A percentile compares a stretch with the other conserved stretches of the same genome.
Evolutionary conservation across 768 basidiomycete species (phyloP).

Genomic region (Pleurotus eryngii): DNA sequence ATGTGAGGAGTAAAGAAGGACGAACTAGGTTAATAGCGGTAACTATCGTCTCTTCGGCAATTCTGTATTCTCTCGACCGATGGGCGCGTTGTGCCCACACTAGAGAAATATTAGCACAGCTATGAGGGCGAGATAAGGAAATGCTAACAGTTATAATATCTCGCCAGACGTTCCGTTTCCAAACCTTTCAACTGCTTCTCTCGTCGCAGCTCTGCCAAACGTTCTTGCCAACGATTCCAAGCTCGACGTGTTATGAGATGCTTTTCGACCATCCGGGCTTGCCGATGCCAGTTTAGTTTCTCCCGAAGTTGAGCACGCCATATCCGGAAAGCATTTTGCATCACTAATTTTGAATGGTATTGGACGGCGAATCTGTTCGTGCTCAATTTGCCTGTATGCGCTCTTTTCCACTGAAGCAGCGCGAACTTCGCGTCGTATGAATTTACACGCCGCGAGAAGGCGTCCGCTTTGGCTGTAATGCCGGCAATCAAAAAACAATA

Average conservation of each 20-base stretch:
- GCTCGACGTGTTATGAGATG: constrained; percentile 46
- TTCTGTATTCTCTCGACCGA: constrained; percentile 34
- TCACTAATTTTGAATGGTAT: constrained; percentile 40
- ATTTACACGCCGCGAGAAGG: constrained; percentile 43
- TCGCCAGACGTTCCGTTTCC: constrained; percentile 33
- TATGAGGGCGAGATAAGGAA: constrained; percentile 13
- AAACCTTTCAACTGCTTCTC: constrained; percentile 43
- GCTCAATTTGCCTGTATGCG: constrained; percentile 41
- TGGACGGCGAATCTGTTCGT: constrained; percentile 45
- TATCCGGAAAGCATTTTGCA: constrained; percentile 36
- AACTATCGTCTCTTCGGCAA: constrained; percentile 43
- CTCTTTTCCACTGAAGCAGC: constrained; percentile 45
- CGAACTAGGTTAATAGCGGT: constrained; percentile 37
- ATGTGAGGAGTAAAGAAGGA: not conserved
- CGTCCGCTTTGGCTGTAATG: constrained; percentile 42
- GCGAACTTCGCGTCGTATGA: constrained; percentile 33
- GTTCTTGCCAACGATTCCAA: constrained; percentile 47
- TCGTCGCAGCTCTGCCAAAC: constrained; percentile 39
- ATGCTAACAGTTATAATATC: constrained; percentile 31
- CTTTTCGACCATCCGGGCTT: constrained; percentile 52
- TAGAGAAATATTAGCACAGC: constrained; percentile 19
- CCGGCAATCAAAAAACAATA: constrained; percentile 10
- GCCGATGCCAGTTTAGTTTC: constrained; percentile 45
- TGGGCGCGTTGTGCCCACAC: constrained; percentile 45
- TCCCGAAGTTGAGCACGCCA: constrained; percentile 59